These are phyloP conservation scores for Telopea speciosissima DNA, from an alignment of 177 flowering plant species.

Conservation along the genomic window DNA sequence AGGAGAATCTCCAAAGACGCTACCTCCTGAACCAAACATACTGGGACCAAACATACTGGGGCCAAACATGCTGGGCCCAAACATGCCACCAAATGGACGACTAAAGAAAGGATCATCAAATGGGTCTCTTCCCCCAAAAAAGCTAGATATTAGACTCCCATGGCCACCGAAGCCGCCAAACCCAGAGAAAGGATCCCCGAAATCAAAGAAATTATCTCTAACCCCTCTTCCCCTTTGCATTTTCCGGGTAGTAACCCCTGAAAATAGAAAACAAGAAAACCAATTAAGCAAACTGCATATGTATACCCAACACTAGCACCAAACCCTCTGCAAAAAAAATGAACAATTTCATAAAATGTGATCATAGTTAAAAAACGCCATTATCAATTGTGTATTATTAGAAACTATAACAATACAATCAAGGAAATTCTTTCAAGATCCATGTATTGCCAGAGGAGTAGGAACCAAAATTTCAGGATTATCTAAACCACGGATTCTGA, in stretches of 20 bases:
- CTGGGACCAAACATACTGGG: slow-evolving; percentile 10
- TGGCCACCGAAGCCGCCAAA: slow-evolving; percentile 26
- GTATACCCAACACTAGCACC: no score
- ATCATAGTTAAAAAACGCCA: no score
- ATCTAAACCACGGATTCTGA: no score
- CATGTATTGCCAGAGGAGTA: no score
- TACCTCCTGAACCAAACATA: slow-evolving; percentile 15
- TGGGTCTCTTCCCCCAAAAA: slow-evolving; percentile 74
- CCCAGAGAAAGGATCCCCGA: slow-evolving; percentile 45
- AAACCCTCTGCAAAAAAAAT: no score
- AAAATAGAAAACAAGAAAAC: background rate
- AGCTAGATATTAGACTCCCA: slow-evolving; percentile 43
- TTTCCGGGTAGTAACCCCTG: background rate
- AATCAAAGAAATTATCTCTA: slow-evolving; percentile 44
- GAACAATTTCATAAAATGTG: no score
- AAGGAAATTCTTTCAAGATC: no score
- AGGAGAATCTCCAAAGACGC: slow-evolving; percentile 29
- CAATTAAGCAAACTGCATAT: background rate
- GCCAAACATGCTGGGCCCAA: slow-evolving; percentile 18
- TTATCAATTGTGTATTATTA: no score
- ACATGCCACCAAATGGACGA: slow-evolving; percentile 42
- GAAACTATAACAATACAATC: no score
- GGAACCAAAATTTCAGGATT: background rate
- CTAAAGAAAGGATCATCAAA: slow-evolving; percentile 86
- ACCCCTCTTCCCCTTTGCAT: slow-evolving; percentile 64